A percentile compares a stretch with the other conserved stretches of the same genome.
These are phyloP conservation scores for Xenoacremonium recifei DNA, from an alignment of 2,329 filamentous ascomycete species.

Conservation along the genomic window DNA sequence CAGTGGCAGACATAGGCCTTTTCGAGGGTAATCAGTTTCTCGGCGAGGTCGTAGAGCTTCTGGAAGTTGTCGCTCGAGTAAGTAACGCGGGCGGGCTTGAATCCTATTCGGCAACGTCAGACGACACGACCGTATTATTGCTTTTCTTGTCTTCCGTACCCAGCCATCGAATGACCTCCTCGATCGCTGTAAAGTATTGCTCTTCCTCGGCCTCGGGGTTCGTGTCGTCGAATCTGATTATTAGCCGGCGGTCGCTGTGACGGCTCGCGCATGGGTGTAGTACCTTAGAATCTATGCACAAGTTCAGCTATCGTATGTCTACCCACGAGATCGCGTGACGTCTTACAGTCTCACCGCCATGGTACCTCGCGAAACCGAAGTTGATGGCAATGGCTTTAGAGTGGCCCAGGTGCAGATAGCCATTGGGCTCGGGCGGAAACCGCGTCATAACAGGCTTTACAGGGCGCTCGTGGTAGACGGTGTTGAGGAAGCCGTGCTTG, in stretches of 20 bases:
- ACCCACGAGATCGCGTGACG: not conserved
- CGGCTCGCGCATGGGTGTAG: not conserved
- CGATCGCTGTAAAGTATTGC: slow-evolving; percentile 83
- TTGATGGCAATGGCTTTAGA: slow-evolving; percentile 95
- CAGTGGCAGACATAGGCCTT: slow-evolving; percentile 87
- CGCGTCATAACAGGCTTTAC: slow-evolving; percentile 63
- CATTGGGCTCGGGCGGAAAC: slow-evolving; percentile 88
- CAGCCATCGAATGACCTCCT: slow-evolving; percentile 82
- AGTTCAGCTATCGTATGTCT: slow-evolving; percentile 10
- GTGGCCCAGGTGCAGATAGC: slow-evolving; percentile 90
- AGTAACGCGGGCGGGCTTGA: slow-evolving; percentile 75
- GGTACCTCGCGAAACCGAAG: slow-evolving; percentile 87
- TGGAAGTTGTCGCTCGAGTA: slow-evolving; percentile 91
- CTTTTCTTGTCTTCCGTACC: slow-evolving; percentile 17
- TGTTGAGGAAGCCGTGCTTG: slow-evolving; percentile 72
- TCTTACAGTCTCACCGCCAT: slow-evolving; percentile 62
- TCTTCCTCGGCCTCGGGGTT: slow-evolving; percentile 94
- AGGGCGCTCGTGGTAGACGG: slow-evolving; percentile 69
- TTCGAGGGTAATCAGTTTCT: slow-evolving; percentile 73
- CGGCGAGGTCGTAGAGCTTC: slow-evolving; percentile 81
- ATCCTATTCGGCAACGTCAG: slow-evolving; percentile 39
- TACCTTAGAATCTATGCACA: slow-evolving; percentile 29
- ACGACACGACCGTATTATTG: too few species aligned
- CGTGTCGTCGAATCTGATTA: slow-evolving; percentile 81
- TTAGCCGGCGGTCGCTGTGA: slow-evolving; percentile 6